These are phyloP conservation scores for Arctium minus DNA, from an alignment of 129 eudicot species.

Conservation along the genomic window DNA sequence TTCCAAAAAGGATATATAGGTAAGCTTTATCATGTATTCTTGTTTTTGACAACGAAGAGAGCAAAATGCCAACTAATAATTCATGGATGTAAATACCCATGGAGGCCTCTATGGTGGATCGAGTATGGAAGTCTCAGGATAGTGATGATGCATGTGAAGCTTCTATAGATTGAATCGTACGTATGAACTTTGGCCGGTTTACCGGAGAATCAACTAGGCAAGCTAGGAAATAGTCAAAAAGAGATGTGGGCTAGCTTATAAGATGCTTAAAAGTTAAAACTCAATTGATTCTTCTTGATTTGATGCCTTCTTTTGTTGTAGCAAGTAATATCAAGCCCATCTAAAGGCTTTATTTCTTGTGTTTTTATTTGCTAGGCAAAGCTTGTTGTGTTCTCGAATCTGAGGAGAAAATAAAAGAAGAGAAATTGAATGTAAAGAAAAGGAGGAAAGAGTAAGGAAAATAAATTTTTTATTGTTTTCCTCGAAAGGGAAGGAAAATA, in stretches of 20 bases:
- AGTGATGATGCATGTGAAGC: not conserved
- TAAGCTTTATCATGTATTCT: not conserved
- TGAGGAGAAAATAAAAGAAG: too few relatives aligned
- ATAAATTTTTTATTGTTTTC: too few relatives aligned
- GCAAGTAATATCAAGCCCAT: not conserved
- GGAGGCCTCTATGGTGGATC: not conserved
- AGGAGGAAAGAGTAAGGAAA: too few relatives aligned
- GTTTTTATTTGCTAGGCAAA: not conserved
- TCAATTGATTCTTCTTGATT: not conserved
- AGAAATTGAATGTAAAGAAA: too few relatives aligned
- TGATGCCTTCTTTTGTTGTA: not conserved
- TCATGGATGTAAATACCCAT: not conserved
- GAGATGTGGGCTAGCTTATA: not conserved
- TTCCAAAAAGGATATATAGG: not conserved
- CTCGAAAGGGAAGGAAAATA: too few relatives aligned
- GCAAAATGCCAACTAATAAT: not conserved
- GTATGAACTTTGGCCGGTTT: not conserved
- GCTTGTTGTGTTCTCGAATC: too few relatives aligned
- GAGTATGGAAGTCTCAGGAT: not conserved
- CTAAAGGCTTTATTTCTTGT: not conserved
- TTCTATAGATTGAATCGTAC: not conserved
- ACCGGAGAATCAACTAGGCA: not conserved
- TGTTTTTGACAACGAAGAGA: not conserved
- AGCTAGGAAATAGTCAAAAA: not conserved
- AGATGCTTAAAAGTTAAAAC: too few relatives aligned